Base-by-base conservation (phyloP, 2,329 filamentous ascomycete genomes). In the Fusarium sulawesiense region DNA sequence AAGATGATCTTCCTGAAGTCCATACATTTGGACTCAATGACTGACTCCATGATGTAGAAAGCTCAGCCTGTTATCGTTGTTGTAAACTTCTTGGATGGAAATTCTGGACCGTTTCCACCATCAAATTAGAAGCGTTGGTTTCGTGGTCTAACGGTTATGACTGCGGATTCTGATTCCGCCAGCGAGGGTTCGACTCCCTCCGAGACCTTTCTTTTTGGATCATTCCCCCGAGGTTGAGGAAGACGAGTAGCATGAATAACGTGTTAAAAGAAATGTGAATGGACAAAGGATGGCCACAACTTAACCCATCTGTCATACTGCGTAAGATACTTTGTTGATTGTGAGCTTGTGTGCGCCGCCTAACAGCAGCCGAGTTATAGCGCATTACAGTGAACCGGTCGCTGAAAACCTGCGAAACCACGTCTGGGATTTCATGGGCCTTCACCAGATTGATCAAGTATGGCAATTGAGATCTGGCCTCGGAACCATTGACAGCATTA, bases 61-160 rank as follows among this genome's bases (percentile, higher is more conserved):
- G 34, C 18, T 7, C 6, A 7, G 18, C 18, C 3, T 37, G 18
- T 37, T n/a, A 11, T 34, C 16, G 8, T 34, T 10, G 16, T 1
- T 10, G 32, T 10, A 34, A 18, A 34, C 18, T 10, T n/a, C 34
- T 37, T 37, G 1, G 34, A 0, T 37, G 10, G 10, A 7, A 7
- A 37, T 37, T 37, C 0, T 5, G 18, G 12, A n/a, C 0, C 0
- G 3, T 12, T 37, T 4, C 34, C 7, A n/a, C 3, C 18, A n/a
- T 12, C 18, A 37, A 37, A 37, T 37, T 4, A 37, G 34, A 37
- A 37, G 34, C 18, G 18, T 12, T n/a, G 34, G 34, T 37, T 37
- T 37, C 34, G 34, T 37, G 34, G 34, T 37, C 34, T 37, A 37
- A 37, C 34, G 34, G 34, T 37, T 37, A 37, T 37, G 34, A 37